Evolutionary conservation across 2,329 filamentous ascomycete species (phyloP), one percentile per base, ranked within the genome.

Genomic region (Colletotrichum falcatum): DNA sequence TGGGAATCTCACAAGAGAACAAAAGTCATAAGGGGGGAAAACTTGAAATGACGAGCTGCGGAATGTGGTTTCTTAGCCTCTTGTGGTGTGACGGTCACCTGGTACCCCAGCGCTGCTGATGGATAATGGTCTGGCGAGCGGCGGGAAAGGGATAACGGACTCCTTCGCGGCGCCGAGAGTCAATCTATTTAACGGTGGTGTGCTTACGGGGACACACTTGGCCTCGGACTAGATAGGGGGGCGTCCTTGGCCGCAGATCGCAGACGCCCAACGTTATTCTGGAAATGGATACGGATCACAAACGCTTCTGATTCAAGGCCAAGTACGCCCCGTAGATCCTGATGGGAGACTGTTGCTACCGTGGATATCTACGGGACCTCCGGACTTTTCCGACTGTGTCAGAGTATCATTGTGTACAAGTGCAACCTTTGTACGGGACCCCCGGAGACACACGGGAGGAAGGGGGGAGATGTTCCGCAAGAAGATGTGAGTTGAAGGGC

Each of bases 41-140:
- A 58, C 35, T 58, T 61, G 56, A 66, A 70, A 70, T 66, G 51
- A 53, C 49, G 55, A 58, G 42, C 49, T 30, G 20, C 48, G 49
- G 16, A 51, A 23, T 33, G 51, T 28, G 42, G 35, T 37, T 54
- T 44, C 55, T 51, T 35, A 44, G 56, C 35, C 46, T 35, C 49
- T 61, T 61, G 63, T 70, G 66, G 66, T 61, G 56, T 66, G 67
- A 70, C 56, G 42, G 56, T 70, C 63, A 66, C 63, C 51, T 35
- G 49, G 51, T 66, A 70, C n/a, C 56, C 49, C 67, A 70, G 67
- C 67, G 51, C 56, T 66, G 67, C 63, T 70, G 67, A 66, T 66
- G 67, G 56, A 61, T 56, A 66, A 51, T 66, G 56, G 56, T 66
- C 67, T 66, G 63, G 67, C 62, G 56, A 49, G 61, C 61, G 54